Evolutionary conservation across 768 basidiomycete genomes (phyloP), one percentile per base, ranked within the genome.

Genomic region (Xerocomellus dryophilus): DNA sequence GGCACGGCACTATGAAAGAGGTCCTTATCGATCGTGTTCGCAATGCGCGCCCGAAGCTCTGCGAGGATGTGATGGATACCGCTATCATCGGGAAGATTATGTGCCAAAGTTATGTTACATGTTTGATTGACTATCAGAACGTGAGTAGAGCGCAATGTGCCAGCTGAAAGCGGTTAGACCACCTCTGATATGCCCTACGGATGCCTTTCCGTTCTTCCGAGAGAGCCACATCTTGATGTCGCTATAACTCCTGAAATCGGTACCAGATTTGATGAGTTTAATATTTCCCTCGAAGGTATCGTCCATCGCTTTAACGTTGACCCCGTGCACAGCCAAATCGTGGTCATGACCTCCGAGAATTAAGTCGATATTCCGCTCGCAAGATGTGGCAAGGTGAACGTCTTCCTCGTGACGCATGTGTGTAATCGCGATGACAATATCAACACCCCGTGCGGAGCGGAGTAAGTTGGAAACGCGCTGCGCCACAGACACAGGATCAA

Each of bases 391-490:
- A 21, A 57, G 49, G 12, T 35, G 32, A n/a, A 45, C 15, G 31
- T 47, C 44, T 21, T 57, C 51, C 49, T 60, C 56, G 21, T 54
- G 46, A 47, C 41, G 47, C 44, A 57, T 63, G 40, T 60, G 53
- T 21, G 48, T 63, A 15, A 61, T 49, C 23, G 36, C 38, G 23
- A 56, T 56, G 20, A 50, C 39, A 10, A 56, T 31, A 40, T 59
- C 53, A 9, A 47, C 43, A 7, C 15, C 42, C 2, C 40, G 42
- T 11, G 45, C 14, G 40, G 41, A 41, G 20, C 56, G 59, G 36
- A 47, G 41, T 10, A 17, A 10, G 25, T 39, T 35, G 12, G 59
- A 43, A 32, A 58, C 20, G 2, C 52, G 43, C 1, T 23, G 40
- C 20, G 57, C 54, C 48, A 52, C 60, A n/a, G 53, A 49, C 20